phyloP scores from a whole-genome alignment of 2,329 filamentous ascomycete species.

The Claviceps humidiphila region DNA sequence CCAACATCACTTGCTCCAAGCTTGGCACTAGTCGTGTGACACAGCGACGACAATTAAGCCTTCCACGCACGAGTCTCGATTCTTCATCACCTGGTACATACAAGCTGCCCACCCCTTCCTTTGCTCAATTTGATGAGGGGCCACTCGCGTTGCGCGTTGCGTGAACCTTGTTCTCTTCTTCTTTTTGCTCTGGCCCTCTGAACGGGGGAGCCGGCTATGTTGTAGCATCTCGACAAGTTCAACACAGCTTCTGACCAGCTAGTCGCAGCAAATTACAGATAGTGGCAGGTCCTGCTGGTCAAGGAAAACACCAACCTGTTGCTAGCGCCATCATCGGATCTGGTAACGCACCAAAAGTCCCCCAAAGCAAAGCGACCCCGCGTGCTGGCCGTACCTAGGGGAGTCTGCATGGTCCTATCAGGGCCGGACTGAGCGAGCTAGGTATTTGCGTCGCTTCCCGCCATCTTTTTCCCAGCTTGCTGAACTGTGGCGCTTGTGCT shows the following conservation, averaged over 20 bases:
- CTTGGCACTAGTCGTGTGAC: background rate
- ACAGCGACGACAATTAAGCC: background rate
- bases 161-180: background rate
- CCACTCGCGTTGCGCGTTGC: background rate
- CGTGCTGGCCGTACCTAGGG: background rate
- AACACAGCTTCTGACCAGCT: background rate
- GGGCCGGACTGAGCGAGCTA: background rate
- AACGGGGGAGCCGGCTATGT: background rate
- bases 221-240: background rate
- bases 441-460: no score
- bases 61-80: background rate
- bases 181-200: background rate
- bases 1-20: background rate
- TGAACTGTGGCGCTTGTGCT: background rate
- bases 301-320: background rate
- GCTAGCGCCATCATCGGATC: background rate
- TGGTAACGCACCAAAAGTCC: background rate
- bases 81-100: background rate
- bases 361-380: slow-evolving; percentile 4
- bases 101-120: background rate
- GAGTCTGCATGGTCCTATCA: background rate
- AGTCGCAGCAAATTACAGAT: background rate
- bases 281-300: background rate
- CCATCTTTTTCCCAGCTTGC: no score
- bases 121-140: background rate